Percentiles rank a stretch among this genome's conserved stretches.
Evolutionary conservation across 2,329 filamentous ascomycete species (phyloP).

Genomic region (Diplodia corticola): DNA sequence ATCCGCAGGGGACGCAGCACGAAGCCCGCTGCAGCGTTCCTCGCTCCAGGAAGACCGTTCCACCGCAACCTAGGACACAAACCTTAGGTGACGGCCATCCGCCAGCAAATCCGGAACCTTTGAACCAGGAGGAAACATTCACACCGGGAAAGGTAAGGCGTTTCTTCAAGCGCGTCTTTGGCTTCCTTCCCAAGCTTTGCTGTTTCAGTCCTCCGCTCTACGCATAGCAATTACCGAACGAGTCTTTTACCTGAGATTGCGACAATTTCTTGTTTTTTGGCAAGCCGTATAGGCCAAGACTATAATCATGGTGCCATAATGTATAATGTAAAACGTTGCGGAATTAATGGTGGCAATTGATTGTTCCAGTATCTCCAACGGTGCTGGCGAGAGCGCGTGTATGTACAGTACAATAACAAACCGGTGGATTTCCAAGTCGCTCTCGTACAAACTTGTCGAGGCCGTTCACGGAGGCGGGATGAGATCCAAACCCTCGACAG

Average conservation of each 20-base stretch:
- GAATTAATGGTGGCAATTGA: not conserved
- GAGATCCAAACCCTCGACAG: constrained; percentile 61
- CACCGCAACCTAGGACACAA: not conserved
- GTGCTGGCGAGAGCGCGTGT: no score
- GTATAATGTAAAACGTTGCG: no score
- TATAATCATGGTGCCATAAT: not conserved
- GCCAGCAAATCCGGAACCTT: not conserved
- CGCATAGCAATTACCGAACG: not conserved
- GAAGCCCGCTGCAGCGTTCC: not conserved
- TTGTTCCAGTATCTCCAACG: no score
- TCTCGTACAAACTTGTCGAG: not conserved
- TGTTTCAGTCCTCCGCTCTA: not conserved
- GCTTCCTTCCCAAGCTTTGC: not conserved
- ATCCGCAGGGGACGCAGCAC: no score
- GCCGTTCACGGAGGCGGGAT: constrained; percentile 52
- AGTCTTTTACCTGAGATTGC: not conserved
- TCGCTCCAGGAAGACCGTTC: not conserved
- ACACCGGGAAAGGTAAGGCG: not conserved
- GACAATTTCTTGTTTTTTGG: not conserved
- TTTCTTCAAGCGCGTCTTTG: not conserved
- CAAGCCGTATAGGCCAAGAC: not conserved
- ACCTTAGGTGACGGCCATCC: not conserved
- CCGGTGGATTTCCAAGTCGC: not conserved
- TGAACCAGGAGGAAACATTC: not conserved
- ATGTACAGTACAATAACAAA: not conserved